Base-by-base conservation (phyloP, 2,329 filamentous ascomycete genomes). In the Neospermospora avenae region DNA sequence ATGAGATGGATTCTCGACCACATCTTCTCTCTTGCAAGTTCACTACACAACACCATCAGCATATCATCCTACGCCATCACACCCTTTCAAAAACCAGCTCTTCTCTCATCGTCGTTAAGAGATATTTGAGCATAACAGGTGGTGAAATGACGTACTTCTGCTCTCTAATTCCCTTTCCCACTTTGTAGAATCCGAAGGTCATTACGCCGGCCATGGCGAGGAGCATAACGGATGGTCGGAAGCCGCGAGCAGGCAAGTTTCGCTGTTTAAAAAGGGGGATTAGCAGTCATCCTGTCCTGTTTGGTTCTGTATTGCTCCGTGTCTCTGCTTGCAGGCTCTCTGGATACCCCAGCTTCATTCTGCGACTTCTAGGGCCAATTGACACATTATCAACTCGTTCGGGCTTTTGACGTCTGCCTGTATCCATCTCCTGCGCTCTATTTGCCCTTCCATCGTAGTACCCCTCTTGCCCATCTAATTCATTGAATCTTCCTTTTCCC, bases 1-100 rank as follows among this genome's bases (percentile, higher is more conserved):
- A 93, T 95, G 66, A 99, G 83, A 78, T 98, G 86, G 77, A 99
- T 96, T 74, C 95, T 89, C 63, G 91, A 86, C 95, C 95, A 99
- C 85, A 96, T 95, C 82, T 98, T 99, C 74, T 99, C 95, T 70
- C 95, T 91, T 65, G 87, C 90, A 68, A 96, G 87, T 78, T 99
- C 95, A 73, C 93, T 97, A 71, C 58, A 42, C 58, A 42, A 31
- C 11, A 34, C 16, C n/a, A 35, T 51, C 5, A 31, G 18, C 39
- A 41, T 45, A 24, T 11, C 37, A 63, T 65, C 41, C n/a, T n/a
- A n/a, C n/a, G n/a, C n/a, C n/a, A n/a, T n/a, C n/a, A n/a, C n/a
- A n/a, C n/a, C n/a, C n/a, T n/a, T n/a, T n/a, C n/a, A n/a, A n/a
- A n/a, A n/a, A n/a, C n/a, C n/a, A n/a, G n/a, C n/a, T n/a, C n/a